Evolutionary conservation across 768 basidiomycete genomes (phyloP).

Genomic region (Podaxis sp.): DNA sequence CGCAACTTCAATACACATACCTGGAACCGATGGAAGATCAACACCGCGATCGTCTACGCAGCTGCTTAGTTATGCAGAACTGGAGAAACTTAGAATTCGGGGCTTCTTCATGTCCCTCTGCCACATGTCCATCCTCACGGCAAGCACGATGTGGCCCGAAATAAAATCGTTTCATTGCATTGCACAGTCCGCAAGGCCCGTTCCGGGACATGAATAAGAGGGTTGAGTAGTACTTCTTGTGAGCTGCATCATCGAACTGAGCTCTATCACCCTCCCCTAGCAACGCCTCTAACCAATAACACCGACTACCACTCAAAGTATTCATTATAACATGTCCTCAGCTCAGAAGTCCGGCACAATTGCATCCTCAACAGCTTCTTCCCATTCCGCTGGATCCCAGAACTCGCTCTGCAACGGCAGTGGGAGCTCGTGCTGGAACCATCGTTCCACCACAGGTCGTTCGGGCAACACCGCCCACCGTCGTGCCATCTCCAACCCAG

Average conservation of each 20-base stretch:
- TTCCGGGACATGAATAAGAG: not conserved
- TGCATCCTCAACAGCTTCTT: not conserved
- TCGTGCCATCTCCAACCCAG: not conserved
- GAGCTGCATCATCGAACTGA: not conserved
- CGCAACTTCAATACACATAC: no score
- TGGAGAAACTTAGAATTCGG: not conserved
- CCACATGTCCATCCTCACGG: conserved; percentile 4
- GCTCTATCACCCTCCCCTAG: not conserved
- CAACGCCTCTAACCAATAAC: not conserved
- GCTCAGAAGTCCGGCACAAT: not conserved
- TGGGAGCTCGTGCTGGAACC: not conserved
- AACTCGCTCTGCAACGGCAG: not conserved
- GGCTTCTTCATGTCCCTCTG: not conserved
- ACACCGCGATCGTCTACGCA: no score
- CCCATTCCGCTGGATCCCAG: not conserved
- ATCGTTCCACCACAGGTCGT: not conserved
- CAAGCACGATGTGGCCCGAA: not conserved
- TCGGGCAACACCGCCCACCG: not conserved
- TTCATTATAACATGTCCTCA: not conserved
- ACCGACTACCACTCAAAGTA: not conserved
- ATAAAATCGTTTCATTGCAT: conserved; percentile 1
- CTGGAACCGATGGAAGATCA: no score
- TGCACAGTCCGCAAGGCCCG: conserved; percentile 4
- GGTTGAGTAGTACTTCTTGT: not conserved
- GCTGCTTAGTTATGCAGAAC: not conserved